Percentiles rank a stretch among this genome's conserved stretches.
Conservation (phyloP, 352 stramenopile genomes). For the Phytophthora pistaciae region DNA sequence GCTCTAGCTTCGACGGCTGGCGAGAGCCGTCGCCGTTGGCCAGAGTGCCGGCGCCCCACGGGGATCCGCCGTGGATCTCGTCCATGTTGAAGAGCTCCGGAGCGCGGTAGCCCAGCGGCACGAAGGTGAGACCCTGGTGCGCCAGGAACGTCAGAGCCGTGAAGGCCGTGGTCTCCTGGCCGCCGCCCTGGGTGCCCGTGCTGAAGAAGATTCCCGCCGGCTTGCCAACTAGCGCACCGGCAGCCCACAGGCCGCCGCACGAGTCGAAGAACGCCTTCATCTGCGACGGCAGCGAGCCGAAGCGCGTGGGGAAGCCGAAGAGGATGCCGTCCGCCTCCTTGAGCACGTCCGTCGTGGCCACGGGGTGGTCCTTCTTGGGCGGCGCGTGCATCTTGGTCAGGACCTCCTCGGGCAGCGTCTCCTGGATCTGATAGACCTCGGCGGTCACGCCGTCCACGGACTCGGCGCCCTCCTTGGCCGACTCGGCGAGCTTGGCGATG, state of each 20-base stretch:
- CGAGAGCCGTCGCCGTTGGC: constrained; percentile 41
- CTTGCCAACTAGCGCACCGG: constrained; percentile 33
- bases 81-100: constrained; percentile 40
- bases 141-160: constrained; percentile 37
- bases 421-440: constrained; percentile 30
- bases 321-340: constrained; percentile 40
- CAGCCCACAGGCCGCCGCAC: constrained; percentile 30
- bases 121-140: constrained; percentile 33
- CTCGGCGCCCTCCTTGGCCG: constrained; percentile 31
- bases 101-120: constrained; percentile 33
- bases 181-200: constrained; percentile 34
- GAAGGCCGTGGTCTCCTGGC: constrained; percentile 38
- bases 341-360: constrained; percentile 14
- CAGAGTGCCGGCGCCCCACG: constrained; percentile 33
- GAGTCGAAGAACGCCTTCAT: constrained; percentile 41
- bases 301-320: constrained; percentile 41
- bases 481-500: constrained; percentile 24
- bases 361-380: too few relatives aligned
- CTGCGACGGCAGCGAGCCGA: constrained; percentile 36
- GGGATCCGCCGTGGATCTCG: constrained; percentile 34
- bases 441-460: constrained; percentile 32
- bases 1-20: constrained; percentile 83
- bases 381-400: background rate
- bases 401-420: constrained; percentile 24
- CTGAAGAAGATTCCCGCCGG: constrained; percentile 41